Evolutionary conservation across 2,329 filamentous ascomycete genomes (phyloP).

Genomic region (Davidsoniella australis): DNA sequence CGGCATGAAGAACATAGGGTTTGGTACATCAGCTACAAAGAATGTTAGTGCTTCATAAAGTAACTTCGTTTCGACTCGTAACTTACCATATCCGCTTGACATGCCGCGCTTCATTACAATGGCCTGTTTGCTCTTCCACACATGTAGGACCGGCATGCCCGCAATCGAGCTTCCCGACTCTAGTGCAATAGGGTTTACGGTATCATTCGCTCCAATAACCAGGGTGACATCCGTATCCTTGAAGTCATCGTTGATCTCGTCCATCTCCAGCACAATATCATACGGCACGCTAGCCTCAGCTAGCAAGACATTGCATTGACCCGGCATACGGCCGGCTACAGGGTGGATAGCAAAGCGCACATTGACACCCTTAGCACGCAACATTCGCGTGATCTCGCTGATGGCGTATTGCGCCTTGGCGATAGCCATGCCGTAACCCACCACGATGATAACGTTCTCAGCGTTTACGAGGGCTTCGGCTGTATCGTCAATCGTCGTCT

Average conservation of each 20-base stretch:
- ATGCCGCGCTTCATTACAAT: constrained; percentile 87
- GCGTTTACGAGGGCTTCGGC: constrained; percentile 59
- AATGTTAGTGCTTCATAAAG: constrained; percentile 13
- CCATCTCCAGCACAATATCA: constrained; percentile 87
- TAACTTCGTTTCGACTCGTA: neutral
- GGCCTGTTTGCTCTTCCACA: constrained; percentile 87
- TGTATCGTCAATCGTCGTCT: constrained; percentile 65
- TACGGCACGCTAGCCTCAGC: constrained; percentile 80
- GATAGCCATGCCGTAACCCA: constrained; percentile 88
- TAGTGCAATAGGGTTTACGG: constrained; percentile 76
- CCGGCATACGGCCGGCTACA: constrained; percentile 81
- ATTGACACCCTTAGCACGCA: constrained; percentile 59
- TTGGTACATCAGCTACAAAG: constrained; percentile 59
- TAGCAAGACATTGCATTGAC: constrained; percentile 79
- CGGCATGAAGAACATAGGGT: constrained; percentile 87
- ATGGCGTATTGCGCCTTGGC: constrained; percentile 88
- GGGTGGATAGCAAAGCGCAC: constrained; percentile 85
- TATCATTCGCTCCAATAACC: constrained; percentile 85
- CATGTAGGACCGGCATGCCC: constrained; percentile 82
- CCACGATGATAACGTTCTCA: constrained; percentile 75
- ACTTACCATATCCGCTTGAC: constrained; percentile 68
- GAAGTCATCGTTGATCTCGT: constrained; percentile 91
- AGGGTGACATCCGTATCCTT: constrained; percentile 68
- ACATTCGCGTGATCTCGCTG: constrained; percentile 57
- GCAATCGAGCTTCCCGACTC: constrained; percentile 73